Evolutionary conservation across 2,329 filamentous ascomycete species (phyloP).

Genomic region (Pseudogymnoascus sp.): DNA sequence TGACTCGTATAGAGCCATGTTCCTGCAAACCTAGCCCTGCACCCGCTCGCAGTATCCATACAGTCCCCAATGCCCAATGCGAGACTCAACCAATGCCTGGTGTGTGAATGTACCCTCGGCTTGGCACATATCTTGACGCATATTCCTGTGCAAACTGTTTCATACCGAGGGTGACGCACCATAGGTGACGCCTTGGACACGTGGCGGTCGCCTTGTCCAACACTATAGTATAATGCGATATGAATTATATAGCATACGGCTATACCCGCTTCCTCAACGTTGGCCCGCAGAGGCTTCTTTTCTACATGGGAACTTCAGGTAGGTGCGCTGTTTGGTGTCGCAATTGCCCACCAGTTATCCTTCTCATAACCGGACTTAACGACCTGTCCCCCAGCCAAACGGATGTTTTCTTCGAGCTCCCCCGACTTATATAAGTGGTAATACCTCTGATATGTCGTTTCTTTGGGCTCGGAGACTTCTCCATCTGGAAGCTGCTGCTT

Average conservation of each 20-base stretch:
- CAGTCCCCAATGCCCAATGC: background rate
- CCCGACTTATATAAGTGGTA: slow-evolving; percentile 87
- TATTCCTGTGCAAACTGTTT: slow-evolving; percentile 3
- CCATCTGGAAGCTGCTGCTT: slow-evolving; percentile 28
- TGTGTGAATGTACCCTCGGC: background rate
- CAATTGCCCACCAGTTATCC: slow-evolving; percentile 96
- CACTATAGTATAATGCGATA: slow-evolving; percentile 2
- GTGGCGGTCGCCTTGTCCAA: background rate
- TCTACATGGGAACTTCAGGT: background rate
- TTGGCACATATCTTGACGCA: background rate
- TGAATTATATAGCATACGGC: background rate
- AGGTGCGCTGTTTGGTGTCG: slow-evolving; percentile 11
- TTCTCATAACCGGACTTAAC: slow-evolving; percentile 83
- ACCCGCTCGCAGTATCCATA: background rate
- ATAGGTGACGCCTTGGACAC: slow-evolving; percentile 2
- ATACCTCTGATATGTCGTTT: slow-evolving; percentile 64
- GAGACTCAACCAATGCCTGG: background rate
- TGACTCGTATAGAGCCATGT: background rate
- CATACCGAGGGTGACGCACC: background rate
- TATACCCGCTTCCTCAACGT: background rate
- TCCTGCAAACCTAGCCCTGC: background rate
- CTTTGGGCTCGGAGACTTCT: slow-evolving; percentile 24
- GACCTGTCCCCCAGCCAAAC: slow-evolving; percentile 64
- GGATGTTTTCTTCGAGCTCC: slow-evolving; percentile 76
- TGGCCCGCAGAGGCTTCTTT: background rate